These are phyloP conservation scores for Spraguea lophii DNA, from an alignment of 371 early-diverging fungal species.

Conservation along the genomic window DNA sequence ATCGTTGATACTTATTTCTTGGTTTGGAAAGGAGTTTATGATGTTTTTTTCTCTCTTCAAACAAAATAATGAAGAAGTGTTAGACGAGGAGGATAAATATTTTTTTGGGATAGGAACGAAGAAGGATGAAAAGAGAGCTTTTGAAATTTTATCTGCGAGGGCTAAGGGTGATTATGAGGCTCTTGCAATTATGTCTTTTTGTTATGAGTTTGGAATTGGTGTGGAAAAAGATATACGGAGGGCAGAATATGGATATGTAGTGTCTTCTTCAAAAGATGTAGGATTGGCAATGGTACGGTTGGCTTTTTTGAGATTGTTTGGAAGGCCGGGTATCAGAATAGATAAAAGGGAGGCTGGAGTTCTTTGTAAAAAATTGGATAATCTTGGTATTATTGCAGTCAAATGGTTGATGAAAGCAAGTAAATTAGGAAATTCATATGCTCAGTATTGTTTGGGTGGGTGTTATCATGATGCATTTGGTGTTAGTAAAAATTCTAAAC, in stretches of 20 bases:
- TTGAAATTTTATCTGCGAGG: neutral
- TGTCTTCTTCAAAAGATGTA: slow-evolving; percentile 48
- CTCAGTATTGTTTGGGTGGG: slow-evolving; percentile 51
- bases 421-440: slow-evolving; percentile 35
- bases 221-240: slow-evolving; percentile 47
- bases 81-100: too few relatives aligned
- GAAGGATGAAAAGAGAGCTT: too few relatives aligned
- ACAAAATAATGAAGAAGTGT: too few relatives aligned
- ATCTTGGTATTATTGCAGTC: neutral
- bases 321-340: slow-evolving; percentile 54
- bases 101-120: too few relatives aligned
- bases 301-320: slow-evolving; percentile 54
- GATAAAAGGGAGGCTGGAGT: slow-evolving; percentile 53
- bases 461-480: slow-evolving; percentile 58
- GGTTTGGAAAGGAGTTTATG: too few relatives aligned
- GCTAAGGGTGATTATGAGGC: neutral
- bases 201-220: slow-evolving; percentile 58
- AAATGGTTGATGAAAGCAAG: slow-evolving; percentile 51
- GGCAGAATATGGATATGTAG: slow-evolving; percentile 51
- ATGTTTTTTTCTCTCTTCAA: too few relatives aligned
- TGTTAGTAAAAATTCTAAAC: slow-evolving; percentile 49
- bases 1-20: too few relatives aligned
- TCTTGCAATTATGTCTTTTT: slow-evolving; percentile 41
- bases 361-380: slow-evolving; percentile 20
- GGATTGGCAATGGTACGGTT: slow-evolving; percentile 50